A percentile compares a stretch with the other conserved stretches of the same genome.
These are phyloP conservation scores for Cladosporium colombiae DNA, from an alignment of 2,329 filamentous ascomycete species.

Conservation along the genomic window DNA sequence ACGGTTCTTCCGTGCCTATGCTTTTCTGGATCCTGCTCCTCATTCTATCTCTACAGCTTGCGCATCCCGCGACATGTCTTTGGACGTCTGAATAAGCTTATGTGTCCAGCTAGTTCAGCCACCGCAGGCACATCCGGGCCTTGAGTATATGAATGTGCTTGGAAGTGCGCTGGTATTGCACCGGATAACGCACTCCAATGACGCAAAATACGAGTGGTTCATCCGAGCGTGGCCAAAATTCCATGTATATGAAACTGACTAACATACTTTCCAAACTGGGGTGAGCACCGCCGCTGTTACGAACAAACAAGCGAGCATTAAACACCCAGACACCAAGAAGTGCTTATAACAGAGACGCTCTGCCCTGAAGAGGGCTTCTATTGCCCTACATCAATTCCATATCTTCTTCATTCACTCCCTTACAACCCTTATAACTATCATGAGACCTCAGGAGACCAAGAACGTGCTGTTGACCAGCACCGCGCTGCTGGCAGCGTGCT, in stretches of 20 bases:
- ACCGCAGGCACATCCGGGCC: neutral
- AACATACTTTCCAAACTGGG: conserved; percentile 6
- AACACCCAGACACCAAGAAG: neutral
- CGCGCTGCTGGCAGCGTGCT: conserved; percentile 19
- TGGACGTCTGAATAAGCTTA: neutral
- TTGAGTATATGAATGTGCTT: neutral
- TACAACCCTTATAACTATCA: conserved; percentile 12
- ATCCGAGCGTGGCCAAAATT: conserved; percentile 5
- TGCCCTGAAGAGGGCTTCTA: conserved; percentile 15
- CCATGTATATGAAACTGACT: conserved; percentile 8
- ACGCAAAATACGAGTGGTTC: neutral
- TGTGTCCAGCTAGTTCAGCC: neutral
- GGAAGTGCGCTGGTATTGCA: neutral
- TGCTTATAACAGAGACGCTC: conserved; percentile 12
- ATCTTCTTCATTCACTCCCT: neutral
- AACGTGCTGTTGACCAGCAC: conserved; percentile 20
- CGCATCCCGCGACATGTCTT: neutral
- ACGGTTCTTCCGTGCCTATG: neutral
- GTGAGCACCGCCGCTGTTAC: conserved; percentile 9
- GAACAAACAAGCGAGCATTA: conserved; percentile 8
- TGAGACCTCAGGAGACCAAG: conserved; percentile 15
- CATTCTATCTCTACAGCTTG: neutral
- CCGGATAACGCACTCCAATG: neutral
- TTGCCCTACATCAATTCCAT: conserved; percentile 11
- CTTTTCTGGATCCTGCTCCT: neutral